These are phyloP conservation scores for Aureobasidium melanogenum DNA, from an alignment of 2,329 filamentous ascomycete species.

Conservation along the genomic window DNA sequence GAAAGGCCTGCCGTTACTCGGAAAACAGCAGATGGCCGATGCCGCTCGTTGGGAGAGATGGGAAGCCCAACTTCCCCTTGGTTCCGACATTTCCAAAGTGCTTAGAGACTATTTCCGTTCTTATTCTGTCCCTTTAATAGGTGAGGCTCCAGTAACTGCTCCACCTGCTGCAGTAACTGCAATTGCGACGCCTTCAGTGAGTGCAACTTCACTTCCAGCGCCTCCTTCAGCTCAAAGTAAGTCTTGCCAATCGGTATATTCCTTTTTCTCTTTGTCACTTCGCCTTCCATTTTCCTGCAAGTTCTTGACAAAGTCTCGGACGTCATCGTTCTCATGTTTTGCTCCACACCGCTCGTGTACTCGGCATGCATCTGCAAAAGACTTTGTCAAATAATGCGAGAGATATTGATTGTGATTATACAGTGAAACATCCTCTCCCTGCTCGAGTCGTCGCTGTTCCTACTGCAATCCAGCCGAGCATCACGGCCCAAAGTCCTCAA, in stretches of 20 bases:
- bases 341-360: background rate
- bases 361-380: background rate
- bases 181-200: background rate
- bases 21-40: constrained; percentile 52
- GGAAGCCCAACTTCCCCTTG: constrained; percentile 37
- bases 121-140: constrained; percentile 15
- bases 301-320: no score
- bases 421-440: constrained; percentile 12
- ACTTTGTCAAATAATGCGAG: background rate
- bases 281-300: background rate
- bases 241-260: background rate
- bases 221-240: constrained; percentile 12
- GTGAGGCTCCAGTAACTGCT: background rate
- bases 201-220: constrained; percentile 3
- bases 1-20: constrained; percentile 60
- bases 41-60: constrained; percentile 68
- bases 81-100: constrained; percentile 20
- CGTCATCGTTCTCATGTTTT: no score
- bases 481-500: background rate
- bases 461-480: background rate
- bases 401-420: constrained; percentile 17
- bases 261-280: background rate
- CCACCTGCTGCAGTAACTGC: background rate
- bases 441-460: constrained; percentile 8
- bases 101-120: constrained; percentile 26